Conservation (phyloP, 768 basidiomycete genomes). For the Serendipita sp. region DNA sequence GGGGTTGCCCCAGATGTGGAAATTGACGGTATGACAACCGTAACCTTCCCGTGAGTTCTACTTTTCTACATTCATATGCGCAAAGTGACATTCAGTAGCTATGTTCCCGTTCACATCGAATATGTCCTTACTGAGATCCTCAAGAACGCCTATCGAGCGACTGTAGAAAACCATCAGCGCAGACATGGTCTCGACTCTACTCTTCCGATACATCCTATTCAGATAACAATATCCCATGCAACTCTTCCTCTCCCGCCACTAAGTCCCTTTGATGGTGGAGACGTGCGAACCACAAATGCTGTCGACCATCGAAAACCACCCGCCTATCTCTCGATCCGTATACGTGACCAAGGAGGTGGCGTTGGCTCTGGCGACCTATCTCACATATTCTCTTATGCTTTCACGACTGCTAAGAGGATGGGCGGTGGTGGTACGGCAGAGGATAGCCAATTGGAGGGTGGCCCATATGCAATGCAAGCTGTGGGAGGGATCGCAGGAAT, state of each 20-base stretch:
- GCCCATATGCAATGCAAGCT: slow-evolving; percentile 66
- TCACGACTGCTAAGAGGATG: slow-evolving; percentile 52
- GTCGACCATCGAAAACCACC: slow-evolving; percentile 12
- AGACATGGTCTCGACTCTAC: slow-evolving; percentile 23
- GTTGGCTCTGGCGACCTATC: slow-evolving; percentile 58
- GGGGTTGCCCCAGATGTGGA: slow-evolving; percentile 51
- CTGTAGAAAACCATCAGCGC: slow-evolving; percentile 56
- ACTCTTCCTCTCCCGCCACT: slow-evolving; percentile 14
- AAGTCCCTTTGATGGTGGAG: slow-evolving; percentile 7
- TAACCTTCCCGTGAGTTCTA: slow-evolving; percentile 62
- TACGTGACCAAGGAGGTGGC: slow-evolving; percentile 80
- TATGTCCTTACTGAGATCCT: slow-evolving; percentile 83
- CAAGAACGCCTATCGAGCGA: slow-evolving; percentile 84
- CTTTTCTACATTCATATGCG: background rate
- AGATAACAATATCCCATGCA: slow-evolving; percentile 45
- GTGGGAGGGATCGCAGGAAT: slow-evolving; percentile 47
- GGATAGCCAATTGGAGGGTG: slow-evolving; percentile 31
- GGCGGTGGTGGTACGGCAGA: slow-evolving; percentile 28
- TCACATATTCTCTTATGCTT: slow-evolving; percentile 81
- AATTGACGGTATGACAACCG: slow-evolving; percentile 54
- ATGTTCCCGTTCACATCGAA: slow-evolving; percentile 80
- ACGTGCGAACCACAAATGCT: slow-evolving; percentile 12
- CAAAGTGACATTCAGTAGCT: slow-evolving; percentile 31
- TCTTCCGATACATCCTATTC: slow-evolving; percentile 40
- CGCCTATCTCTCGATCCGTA: slow-evolving; percentile 54